Conservation (phyloP, 352 stramenopile genomes). For the Discostella stelligera region DNA sequence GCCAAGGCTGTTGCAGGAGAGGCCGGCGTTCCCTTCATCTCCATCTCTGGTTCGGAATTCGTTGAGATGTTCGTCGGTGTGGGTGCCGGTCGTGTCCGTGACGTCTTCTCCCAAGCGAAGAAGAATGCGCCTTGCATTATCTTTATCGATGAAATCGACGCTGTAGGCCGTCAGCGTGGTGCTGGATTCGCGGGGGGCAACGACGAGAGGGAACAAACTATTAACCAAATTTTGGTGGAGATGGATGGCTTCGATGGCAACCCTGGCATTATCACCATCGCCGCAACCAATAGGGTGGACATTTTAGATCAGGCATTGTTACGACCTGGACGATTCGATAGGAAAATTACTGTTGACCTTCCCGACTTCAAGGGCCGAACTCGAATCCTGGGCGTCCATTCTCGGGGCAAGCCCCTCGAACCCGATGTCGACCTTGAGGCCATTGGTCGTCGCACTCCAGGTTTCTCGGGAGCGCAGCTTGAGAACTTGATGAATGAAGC, state of each 20-base stretch:
- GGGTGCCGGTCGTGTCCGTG: slow-evolving; percentile 89
- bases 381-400: slow-evolving; percentile 95
- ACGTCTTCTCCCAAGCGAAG: slow-evolving; percentile 91
- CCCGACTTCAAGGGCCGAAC: slow-evolving; percentile 89
- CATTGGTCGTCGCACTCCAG: slow-evolving; percentile 81
- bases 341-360: slow-evolving; percentile 93
- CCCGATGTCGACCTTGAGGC: slow-evolving; percentile 84
- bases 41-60: slow-evolving; percentile 95
- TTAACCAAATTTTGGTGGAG: slow-evolving; percentile 86
- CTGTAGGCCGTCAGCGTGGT: slow-evolving; percentile 85
- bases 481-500: slow-evolving; percentile 87
- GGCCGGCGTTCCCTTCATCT: slow-evolving; percentile 92
- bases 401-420: slow-evolving; percentile 82
- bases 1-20: slow-evolving; percentile 91
- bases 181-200: slow-evolving; percentile 79
- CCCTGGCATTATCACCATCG: slow-evolving; percentile 93
- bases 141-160: slow-evolving; percentile 98
- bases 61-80: slow-evolving; percentile 96
- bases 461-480: slow-evolving; percentile 84
- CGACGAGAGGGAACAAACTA: slow-evolving; percentile 85
- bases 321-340: slow-evolving; percentile 94
- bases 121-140: slow-evolving; percentile 96
- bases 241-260: slow-evolving; percentile 89
- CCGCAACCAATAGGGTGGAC: slow-evolving; percentile 94
- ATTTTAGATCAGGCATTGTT: slow-evolving; percentile 94